Percentiles rank a stretch among this genome's conserved stretches.
These are phyloP conservation scores for Cajanus cajan DNA, from an alignment of 306 rosid genomes.

Conservation along the genomic window DNA sequence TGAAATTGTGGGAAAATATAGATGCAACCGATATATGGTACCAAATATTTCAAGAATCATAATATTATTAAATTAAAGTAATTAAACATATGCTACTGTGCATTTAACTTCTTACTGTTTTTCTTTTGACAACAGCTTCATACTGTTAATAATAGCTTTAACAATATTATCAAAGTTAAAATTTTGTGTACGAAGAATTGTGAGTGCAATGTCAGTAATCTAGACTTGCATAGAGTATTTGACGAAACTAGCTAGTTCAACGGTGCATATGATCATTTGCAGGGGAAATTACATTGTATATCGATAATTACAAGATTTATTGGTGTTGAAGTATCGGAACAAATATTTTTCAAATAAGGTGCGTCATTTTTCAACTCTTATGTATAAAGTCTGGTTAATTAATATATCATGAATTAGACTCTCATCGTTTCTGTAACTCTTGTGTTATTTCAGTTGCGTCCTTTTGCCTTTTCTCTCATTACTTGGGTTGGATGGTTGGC, in stretches of 20 bases:
- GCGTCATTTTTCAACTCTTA: no score
- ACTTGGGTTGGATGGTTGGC: no score
- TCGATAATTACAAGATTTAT: not conserved
- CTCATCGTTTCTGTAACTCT: not conserved
- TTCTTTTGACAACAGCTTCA: no score
- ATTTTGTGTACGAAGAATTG: not conserved
- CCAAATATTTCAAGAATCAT: not conserved
- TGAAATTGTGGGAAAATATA: not conserved
- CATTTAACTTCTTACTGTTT: not conserved
- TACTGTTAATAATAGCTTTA: not conserved
- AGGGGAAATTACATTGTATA: not conserved
- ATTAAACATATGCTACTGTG: no score
- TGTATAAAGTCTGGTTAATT: not conserved
- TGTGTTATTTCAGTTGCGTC: not conserved
- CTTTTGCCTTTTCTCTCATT: no score
- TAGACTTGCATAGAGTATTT: not conserved
- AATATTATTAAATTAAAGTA: no score
- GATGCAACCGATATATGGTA: no score
- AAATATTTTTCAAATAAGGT: not conserved
- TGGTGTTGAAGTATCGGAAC: not conserved
- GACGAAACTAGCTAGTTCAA: not conserved
- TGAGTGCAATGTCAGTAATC: not conserved
- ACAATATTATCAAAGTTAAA: not conserved
- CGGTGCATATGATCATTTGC: not conserved
- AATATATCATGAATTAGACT: not conserved